Conservation (phyloP, 306 rosid genomes). For the Hippophae tibetana region DNA sequence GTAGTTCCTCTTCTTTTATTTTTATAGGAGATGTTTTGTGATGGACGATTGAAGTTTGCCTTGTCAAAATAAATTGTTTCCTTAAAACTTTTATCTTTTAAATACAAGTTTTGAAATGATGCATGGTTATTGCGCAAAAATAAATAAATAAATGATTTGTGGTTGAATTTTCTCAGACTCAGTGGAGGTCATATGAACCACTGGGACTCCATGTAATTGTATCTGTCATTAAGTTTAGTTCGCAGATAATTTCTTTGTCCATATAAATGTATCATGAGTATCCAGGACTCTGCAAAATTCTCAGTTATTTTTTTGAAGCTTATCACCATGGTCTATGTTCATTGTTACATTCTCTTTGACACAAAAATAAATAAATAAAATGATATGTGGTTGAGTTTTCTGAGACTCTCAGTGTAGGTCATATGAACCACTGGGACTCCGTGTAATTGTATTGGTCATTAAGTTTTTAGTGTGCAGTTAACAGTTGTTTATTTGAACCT, state of each 20-base stretch:
- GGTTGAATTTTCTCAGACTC: too few relatives aligned
- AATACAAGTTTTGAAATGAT: not conserved
- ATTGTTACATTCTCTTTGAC: too few relatives aligned
- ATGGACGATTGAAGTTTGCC: not conserved
- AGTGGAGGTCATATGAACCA: not conserved
- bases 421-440: not conserved
- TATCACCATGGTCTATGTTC: too few relatives aligned
- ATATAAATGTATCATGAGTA: not conserved
- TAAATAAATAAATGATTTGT: too few relatives aligned
- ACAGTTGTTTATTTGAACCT: not conserved
- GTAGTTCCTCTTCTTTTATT: not conserved
- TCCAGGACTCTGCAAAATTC: not conserved
- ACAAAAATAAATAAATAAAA: too few relatives aligned
- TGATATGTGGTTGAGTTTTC: too few relatives aligned
- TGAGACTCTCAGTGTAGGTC: not conserved
- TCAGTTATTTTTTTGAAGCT: too few relatives aligned
- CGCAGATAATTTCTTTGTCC: not conserved
- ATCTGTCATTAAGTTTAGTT: not conserved
- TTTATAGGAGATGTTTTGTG: not conserved
- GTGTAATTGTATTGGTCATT: not conserved
- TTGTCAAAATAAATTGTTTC: not conserved
- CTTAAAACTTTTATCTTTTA: not conserved
- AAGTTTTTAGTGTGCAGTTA: not conserved
- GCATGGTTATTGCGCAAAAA: not conserved
- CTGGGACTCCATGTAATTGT: not conserved